These are phyloP conservation scores for Thielaviopsis populi DNA, from an alignment of 2,329 filamentous ascomycete genomes.

Conservation along the genomic window DNA sequence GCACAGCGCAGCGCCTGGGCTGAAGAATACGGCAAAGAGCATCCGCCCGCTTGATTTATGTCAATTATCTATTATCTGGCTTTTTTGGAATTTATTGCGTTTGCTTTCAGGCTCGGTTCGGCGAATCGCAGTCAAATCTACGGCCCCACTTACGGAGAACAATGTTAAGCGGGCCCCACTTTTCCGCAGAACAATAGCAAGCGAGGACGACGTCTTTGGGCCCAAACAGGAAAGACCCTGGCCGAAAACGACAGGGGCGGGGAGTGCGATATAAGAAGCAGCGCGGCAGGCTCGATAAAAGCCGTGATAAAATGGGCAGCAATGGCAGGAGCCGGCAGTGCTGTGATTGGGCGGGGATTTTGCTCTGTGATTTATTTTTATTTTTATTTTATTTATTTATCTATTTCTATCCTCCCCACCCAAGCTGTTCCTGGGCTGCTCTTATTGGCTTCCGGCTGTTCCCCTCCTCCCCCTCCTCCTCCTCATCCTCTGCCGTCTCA, in stretches of 20 bases:
- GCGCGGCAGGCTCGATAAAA: neutral
- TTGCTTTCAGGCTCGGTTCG: neutral
- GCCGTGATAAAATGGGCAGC: neutral
- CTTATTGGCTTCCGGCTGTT: neutral
- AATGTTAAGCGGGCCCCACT: conserved; percentile 11
- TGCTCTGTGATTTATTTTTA: neutral
- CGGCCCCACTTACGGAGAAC: conserved; percentile 12
- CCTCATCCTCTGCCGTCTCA: neutral
- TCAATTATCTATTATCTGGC: too few species aligned
- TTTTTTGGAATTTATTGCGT: neutral
- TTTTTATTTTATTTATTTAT: neutral
- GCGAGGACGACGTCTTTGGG: conserved; percentile 7
- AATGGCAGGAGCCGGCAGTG: neutral
- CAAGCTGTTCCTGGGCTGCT: neutral
- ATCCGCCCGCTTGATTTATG: neutral
- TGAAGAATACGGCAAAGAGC: too few species aligned
- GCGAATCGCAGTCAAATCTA: neutral
- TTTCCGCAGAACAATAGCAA: conserved; percentile 15
- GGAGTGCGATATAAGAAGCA: neutral
- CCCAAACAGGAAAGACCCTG: neutral
- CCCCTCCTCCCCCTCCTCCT: neutral
- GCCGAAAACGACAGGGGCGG: neutral
- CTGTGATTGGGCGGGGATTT: too few species aligned
- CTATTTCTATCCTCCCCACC: neutral
- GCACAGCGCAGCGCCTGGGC: too few species aligned